Evolutionary conservation across 768 basidiomycete species (phyloP), one percentile per base, ranked within the genome.

Genomic region (Boletus rufocinnamomeus): DNA sequence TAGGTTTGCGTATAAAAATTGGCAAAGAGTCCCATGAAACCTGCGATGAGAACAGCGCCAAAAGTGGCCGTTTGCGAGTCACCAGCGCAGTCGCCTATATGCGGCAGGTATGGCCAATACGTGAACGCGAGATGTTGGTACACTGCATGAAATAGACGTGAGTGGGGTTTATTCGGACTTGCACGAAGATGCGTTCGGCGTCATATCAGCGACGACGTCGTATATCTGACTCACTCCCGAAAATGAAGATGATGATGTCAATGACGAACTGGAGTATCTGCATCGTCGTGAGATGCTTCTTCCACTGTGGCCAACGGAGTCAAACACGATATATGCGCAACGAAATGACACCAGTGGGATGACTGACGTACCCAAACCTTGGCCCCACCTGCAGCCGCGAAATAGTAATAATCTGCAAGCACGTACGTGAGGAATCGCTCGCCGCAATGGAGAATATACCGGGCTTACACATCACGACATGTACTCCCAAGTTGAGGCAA

Each of bases 391-490:
- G 95, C 93, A 37, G 93, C 92, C 21, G 91, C 92, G 73, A 88
- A 97, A 78, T 98, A 98, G 76, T 98, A 98, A 77, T 97, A 98
- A 80, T 98, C 94, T 95, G 69, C 9, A 48, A 30, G 16, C 45
- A 32, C 14, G 25, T 6, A 59, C 37, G 37, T 53, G n/a, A 48
- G 32, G 41, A 34, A 37, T 14, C 30, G 21, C 47, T 35, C 43
- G 8, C 37, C 23, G 50, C 21, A 38, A 54, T 46, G 13, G 46
- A 53, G 38, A 48, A 35, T 41, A 30, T 23, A 52, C 35, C 35
- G 27, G 43, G 80, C 89, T 70, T 75, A 93, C 92, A 97, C 96
- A 98, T 98, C 66, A 95, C 74, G 69, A 97, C 92, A 76, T 98
- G 96, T 47, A 98, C 94, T 47, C 79, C 76, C 60, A 97, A 77